phyloP scores from a whole-genome alignment of 257 asterid genomes.

The Oldenlandia corymbosa region DNA sequence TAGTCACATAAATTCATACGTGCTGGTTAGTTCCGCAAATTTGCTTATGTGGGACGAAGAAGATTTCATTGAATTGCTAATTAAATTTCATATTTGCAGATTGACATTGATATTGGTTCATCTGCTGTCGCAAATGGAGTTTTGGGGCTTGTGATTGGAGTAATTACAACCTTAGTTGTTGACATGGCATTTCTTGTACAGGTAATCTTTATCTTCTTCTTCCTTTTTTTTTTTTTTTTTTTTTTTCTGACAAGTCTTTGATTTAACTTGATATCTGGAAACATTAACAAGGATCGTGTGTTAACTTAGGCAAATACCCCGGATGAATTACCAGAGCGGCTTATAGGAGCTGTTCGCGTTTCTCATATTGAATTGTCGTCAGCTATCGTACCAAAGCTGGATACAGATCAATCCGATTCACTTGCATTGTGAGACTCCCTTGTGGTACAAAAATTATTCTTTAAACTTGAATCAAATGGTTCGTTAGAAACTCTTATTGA shows the following conservation, averaged over 20 bases:
- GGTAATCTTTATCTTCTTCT: too few relatives aligned
- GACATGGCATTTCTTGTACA: conserved; percentile 99
- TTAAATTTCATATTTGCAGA: conserved; percentile 38
- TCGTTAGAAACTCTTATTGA: neutral
- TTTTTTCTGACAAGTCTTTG: too few relatives aligned
- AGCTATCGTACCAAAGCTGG: conserved; percentile 35
- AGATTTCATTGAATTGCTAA: neutral
- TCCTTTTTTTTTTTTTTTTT: too few relatives aligned
- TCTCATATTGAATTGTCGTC: conserved; percentile 41
- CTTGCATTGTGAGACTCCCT: conserved; percentile 13
- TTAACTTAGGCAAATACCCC: conserved; percentile 34
- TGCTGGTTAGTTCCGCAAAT: neutral
- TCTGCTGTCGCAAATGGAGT: conserved; percentile 98
- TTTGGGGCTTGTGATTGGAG: conserved; percentile 93
- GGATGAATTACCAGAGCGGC: conserved; percentile 46
- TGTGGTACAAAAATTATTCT: conserved; percentile 10
- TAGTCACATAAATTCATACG: neutral
- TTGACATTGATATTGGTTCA: conserved; percentile 94
- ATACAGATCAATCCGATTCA: conserved; percentile 21
- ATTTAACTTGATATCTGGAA: too few relatives aligned
- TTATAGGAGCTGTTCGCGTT: conserved; percentile 40
- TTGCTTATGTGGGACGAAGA: neutral
- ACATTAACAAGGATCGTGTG: neutral
- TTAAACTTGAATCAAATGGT: conserved; percentile 9
- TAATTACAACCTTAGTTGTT: conserved; percentile 80